phyloP scores from a whole-genome alignment of 2,329 filamentous ascomycete species.

The Pseudocercospora cruenta region DNA sequence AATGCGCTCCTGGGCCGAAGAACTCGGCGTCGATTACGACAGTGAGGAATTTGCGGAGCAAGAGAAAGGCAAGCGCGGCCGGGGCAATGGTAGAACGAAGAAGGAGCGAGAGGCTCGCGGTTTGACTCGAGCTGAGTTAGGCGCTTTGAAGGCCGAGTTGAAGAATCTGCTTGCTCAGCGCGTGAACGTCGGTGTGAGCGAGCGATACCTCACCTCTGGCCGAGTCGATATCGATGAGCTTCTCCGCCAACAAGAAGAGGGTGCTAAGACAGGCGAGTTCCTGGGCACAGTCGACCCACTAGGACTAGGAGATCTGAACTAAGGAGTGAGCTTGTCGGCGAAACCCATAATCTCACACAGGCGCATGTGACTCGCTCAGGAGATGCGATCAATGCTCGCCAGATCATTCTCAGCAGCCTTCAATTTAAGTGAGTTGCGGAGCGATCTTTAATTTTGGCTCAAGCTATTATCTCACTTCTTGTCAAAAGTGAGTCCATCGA shows the following conservation, averaged over 20 bases:
- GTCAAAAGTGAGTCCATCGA: constrained; percentile 58
- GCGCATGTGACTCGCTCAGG: neutral
- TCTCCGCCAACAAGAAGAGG: constrained; percentile 48
- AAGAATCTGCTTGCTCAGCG: constrained; percentile 70
- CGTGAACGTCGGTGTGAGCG: constrained; percentile 86
- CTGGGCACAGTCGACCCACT: constrained; percentile 60
- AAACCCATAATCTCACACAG: neutral
- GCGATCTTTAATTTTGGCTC: neutral
- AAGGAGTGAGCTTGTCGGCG: neutral
- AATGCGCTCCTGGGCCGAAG: constrained; percentile 81
- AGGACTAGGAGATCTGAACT: constrained; percentile 38
- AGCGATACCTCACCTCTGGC: constrained; percentile 81
- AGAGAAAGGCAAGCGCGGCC: constrained; percentile 58
- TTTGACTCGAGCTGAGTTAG: constrained; percentile 74
- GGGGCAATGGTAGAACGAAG: constrained; percentile 72
- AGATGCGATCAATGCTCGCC: neutral
- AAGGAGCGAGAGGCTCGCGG: constrained; percentile 72
- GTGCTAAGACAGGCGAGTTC: constrained; percentile 68
- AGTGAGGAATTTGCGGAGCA: constrained; percentile 77
- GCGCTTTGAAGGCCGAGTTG: constrained; percentile 70
- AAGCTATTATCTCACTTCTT: constrained; percentile 12
- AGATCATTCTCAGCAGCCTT: neutral
- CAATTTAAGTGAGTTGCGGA: neutral
- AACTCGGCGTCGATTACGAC: constrained; percentile 92
- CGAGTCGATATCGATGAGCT: constrained; percentile 78